Evolutionary conservation across 441 rosid species (phyloP).

Genomic region (Kokia cookei): DNA sequence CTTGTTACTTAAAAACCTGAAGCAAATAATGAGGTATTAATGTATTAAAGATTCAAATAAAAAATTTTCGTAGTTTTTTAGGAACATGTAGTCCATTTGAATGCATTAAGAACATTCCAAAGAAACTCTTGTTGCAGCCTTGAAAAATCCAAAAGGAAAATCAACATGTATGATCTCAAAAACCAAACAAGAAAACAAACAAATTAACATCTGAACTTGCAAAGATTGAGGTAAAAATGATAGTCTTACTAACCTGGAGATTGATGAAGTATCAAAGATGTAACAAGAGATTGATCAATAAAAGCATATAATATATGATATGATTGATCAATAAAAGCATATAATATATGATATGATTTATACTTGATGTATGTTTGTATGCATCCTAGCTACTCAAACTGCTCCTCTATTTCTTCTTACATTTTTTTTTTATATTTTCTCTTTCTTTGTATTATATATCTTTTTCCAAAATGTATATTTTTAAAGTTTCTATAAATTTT

Average conservation of each 20-base stretch:
- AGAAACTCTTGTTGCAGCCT: too few relatives aligned
- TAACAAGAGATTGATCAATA: neutral
- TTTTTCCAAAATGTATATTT: too few relatives aligned
- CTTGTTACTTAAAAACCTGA: slow-evolving; percentile 1
- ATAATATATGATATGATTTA: neutral
- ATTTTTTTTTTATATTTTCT: too few relatives aligned
- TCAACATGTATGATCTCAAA: neutral
- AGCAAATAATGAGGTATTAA: neutral
- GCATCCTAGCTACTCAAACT: neutral
- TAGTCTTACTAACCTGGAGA: neutral
- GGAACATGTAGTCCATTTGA: neutral
- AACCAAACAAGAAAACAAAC: neutral
- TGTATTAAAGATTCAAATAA: neutral
- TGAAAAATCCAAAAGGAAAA: neutral
- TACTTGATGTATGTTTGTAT: neutral
- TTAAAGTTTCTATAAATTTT: too few relatives aligned
- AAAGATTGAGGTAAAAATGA: neutral
- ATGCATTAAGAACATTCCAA: neutral
- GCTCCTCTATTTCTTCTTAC: too few relatives aligned
- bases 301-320: neutral
- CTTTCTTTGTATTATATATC: too few relatives aligned
- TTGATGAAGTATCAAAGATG: neutral
- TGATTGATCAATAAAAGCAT: too few relatives aligned
- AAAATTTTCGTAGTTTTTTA: neutral
- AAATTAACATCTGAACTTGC: neutral